Evolutionary conservation across 441 rosid genomes (phyloP).

Genomic region (Sinapis alba): DNA sequence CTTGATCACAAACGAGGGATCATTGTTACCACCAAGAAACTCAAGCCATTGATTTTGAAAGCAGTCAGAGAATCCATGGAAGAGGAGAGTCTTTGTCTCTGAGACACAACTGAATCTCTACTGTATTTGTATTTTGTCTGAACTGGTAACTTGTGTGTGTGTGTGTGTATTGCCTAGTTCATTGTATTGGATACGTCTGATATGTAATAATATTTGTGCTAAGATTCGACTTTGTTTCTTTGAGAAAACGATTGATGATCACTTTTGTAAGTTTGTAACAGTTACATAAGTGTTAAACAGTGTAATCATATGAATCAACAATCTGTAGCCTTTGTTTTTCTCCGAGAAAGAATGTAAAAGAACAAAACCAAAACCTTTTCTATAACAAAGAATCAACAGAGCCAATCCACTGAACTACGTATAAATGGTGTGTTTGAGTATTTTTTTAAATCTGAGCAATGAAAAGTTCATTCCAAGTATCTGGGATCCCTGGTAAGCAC

Average conservation of each 20-base stretch:
- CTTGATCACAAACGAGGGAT: constrained; percentile 79
- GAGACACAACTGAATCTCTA: constrained; percentile 38
- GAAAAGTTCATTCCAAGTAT: constrained; percentile 71
- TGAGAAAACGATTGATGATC: background rate
- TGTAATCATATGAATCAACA: background rate
- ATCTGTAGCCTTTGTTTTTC: background rate
- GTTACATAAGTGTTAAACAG: background rate
- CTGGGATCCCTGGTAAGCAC: constrained; percentile 78
- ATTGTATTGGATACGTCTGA: background rate
- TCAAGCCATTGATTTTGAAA: constrained; percentile 74
- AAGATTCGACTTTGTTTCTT: background rate
- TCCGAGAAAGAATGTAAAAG: constrained; percentile 7
- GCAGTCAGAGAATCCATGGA: constrained; percentile 81
- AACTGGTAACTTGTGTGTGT: constrained; percentile 19
- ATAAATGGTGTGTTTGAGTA: background rate
- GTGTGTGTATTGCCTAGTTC: background rate
- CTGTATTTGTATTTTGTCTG: constrained; percentile 24
- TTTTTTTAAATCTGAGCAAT: constrained; percentile 44
- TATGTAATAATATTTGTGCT: background rate
- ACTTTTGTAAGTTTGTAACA: background rate
- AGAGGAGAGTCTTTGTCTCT: constrained; percentile 57
- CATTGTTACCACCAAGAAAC: constrained; percentile 77
- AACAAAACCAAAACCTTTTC: constrained; percentile 3
- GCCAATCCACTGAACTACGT: constrained; percentile 23
- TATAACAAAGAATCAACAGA: constrained; percentile 32